These are phyloP conservation scores for Metschnikowia sp. DNA, from an alignment of 805 yeast species.

Conservation along the genomic window DNA sequence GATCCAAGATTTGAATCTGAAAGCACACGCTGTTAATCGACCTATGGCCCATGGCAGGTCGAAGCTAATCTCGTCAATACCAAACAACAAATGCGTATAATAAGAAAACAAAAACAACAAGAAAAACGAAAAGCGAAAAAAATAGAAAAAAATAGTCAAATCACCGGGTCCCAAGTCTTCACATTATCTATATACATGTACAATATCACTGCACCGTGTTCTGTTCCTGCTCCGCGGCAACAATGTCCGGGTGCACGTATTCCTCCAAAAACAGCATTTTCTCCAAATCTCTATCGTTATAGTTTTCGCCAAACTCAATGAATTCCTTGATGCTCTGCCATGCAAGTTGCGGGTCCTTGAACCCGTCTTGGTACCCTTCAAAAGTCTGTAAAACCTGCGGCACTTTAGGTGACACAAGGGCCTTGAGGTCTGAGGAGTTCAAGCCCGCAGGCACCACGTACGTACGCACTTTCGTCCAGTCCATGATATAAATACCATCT, in stretches of 20 bases:
- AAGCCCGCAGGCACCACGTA: slow-evolving; percentile 71
- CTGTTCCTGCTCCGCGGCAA: slow-evolving; percentile 14
- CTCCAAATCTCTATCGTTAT: slow-evolving; percentile 36
- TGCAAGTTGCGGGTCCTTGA: slow-evolving; percentile 70
- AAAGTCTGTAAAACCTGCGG: slow-evolving; percentile 68
- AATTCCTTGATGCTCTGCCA: slow-evolving; percentile 71
- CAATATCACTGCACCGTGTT: slow-evolving; percentile 9
- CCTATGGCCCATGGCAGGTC: too few species aligned
- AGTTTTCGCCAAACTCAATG: slow-evolving; percentile 66
- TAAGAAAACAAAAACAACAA: too few species aligned
- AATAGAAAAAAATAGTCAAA: too few species aligned
- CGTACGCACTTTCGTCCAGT: slow-evolving; percentile 86
- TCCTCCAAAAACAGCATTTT: slow-evolving; percentile 34
- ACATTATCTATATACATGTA: slow-evolving; percentile 3
- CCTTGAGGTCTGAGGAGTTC: slow-evolving; percentile 48
- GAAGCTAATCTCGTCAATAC: too few species aligned
- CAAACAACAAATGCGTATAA: too few species aligned
- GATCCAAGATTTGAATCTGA: too few species aligned
- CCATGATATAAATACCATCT: slow-evolving; percentile 69
- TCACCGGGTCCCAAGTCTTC: neutral
- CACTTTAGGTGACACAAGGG: slow-evolving; percentile 72
- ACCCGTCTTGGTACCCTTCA: slow-evolving; percentile 67
- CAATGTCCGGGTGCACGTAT: slow-evolving; percentile 28
- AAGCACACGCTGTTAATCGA: too few species aligned
- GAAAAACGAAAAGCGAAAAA: too few species aligned